Base-by-base conservation (phyloP, 1,139 yeast genomes). In the Diutina neorugosa region DNA sequence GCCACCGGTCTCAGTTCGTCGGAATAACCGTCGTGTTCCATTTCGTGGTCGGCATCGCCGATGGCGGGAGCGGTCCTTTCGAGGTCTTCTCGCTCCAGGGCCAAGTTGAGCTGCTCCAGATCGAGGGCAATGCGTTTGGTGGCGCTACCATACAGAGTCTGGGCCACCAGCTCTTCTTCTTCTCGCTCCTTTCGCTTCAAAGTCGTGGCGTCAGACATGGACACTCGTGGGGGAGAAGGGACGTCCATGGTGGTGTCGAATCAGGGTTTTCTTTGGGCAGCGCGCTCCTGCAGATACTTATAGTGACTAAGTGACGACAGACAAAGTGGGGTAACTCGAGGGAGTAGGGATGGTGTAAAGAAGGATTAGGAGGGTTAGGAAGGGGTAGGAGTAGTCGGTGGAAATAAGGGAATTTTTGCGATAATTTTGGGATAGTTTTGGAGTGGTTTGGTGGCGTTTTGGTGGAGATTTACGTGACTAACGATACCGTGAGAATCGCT, bases 71-170 rank as follows among this genome's bases (percentile, higher is more conserved):
- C 79, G 9, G 76, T 73, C 8, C 37, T 27, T 48, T 31, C 27
- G 23, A 16, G 21, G 34, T 52, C 23, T 41, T 44, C 20, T 12
- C 42, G 41, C 2, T 25, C 42, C 12, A 14, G 12, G 14, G n/a
- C 3, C 14, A 47, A 23, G 16, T 54, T 58, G 21, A 56, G 44
- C 47, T 55, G 59, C 52, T 55, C 60, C 53, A 80, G 78, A 57
- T 85, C 90, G 60, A 86, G 74, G 0, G 94, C 93, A 8, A 84
- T 85, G 54, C 94, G 70, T 62, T 86, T 86, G 55, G 71, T 73
- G 48, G 69, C 59, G 55, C 66, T 70, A 55, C 71, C 76, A n/a
- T 60, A 27, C n/a, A n/a, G 27, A 12, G 21, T 8, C 16, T 12
- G 23, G n/a, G 40, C 62, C 1, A 66, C 57, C 12, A 61, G 53